These are phyloP conservation scores for Hypoxylon subgilvum DNA, from an alignment of 495 filamentous ascomycete genomes.

Conservation along the genomic window DNA sequence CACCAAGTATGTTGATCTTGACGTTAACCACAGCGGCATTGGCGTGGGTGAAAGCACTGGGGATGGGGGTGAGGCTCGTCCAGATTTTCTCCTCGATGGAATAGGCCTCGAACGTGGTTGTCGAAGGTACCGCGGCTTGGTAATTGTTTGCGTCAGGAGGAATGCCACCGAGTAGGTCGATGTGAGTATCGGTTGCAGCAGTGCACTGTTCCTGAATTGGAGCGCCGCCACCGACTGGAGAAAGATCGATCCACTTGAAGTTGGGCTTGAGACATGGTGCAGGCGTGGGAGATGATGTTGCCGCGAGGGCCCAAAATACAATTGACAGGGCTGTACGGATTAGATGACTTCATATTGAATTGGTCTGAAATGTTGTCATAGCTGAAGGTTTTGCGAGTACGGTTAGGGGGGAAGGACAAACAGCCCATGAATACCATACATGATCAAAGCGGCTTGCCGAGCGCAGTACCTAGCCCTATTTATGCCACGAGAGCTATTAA, in stretches of 20 bases:
- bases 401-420: too few species aligned
- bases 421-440: too few species aligned
- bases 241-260: slow-evolving; percentile 10
- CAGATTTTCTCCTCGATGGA: slow-evolving; percentile 35
- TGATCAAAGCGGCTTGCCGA: too few species aligned
- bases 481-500: too few species aligned
- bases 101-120: slow-evolving; percentile 19
- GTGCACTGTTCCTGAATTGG: slow-evolving; percentile 41
- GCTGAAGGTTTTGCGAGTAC: too few species aligned
- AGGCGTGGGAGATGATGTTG: background rate
- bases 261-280: background rate
- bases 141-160: background rate
- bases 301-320: background rate
- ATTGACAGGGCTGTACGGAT: background rate
- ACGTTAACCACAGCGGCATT: slow-evolving; percentile 45
- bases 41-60: slow-evolving; percentile 42
- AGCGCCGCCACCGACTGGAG: slow-evolving; percentile 12
- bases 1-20: slow-evolving; percentile 50
- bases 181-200: slow-evolving; percentile 24
- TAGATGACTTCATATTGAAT: background rate
- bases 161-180: slow-evolving; percentile 41
- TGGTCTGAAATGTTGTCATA: background rate
- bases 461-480: too few species aligned
- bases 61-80: slow-evolving; percentile 37
- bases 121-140: slow-evolving; percentile 3